Base-by-base conservation (phyloP, 2,329 filamentous ascomycete species). In the Leptographium flavum region DNA sequence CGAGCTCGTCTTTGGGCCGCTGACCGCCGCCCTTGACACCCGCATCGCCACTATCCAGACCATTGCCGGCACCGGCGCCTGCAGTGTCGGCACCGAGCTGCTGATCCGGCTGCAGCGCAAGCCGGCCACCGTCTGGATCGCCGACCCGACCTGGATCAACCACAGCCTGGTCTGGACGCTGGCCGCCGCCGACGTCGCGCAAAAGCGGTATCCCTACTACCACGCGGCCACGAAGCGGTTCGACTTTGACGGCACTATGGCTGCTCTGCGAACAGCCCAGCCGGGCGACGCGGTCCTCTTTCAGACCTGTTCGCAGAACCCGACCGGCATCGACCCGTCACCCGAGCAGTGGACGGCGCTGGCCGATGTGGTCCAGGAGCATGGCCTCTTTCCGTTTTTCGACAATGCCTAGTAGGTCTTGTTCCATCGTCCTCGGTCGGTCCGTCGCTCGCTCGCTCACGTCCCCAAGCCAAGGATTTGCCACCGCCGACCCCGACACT, bases 371-470 rank as follows among this genome's bases (percentile, higher is more conserved):
- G 79, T 96, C 63, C 75, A 74, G 55, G 63, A 76, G 56, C 86
- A 82, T 65, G 76, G 76, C 50, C 90, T 93, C 64, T 94, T 98
- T 69, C 90, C 90, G 57, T 95, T 96, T 76, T 96, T 98, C 66
- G 92, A 98, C 70, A 85, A 78, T 52, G 92, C 92, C 45, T 98
- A 98, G n/a, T n/a, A n/a, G n/a, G n/a, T n/a, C n/a, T n/a, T n/a
- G n/a, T n/a, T n/a, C n/a, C n/a, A n/a, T n/a, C n/a, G n/a, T n/a
- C n/a, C n/a, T n/a, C n/a, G n/a, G n/a, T n/a, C n/a, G n/a, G n/a
- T n/a, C n/a, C n/a, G n/a, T n/a, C n/a, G n/a, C n/a, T 70, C 92
- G 96, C 65, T 90, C 92, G 46, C 96, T 98, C 62, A 90, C 90
- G 2, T 93, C 90, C n/a, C n/a, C n/a, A n/a, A n/a, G n/a, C n/a